Conservation (phyloP, 2,329 filamentous ascomycete genomes). For the Rhexocercosporidium sp. region DNA sequence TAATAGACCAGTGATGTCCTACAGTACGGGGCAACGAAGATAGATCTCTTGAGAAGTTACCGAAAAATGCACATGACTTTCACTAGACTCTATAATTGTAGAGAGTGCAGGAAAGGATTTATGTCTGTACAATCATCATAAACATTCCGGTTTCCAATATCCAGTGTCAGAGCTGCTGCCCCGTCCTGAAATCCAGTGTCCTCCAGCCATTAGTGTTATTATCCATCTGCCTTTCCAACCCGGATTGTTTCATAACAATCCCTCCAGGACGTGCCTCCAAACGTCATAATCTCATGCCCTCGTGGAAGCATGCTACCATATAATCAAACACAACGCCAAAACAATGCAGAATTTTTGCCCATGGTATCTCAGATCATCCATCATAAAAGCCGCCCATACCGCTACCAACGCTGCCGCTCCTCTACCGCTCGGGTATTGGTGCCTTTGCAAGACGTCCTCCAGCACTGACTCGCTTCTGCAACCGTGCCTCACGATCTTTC, state of each 20-base stretch:
- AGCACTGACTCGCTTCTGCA: slow-evolving; percentile 81
- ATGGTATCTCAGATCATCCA: slow-evolving; percentile 42
- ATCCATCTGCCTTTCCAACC: slow-evolving; percentile 26
- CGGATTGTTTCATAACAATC: background rate
- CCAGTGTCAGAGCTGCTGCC: background rate
- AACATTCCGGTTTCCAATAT: slow-evolving; percentile 6
- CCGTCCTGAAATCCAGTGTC: slow-evolving; percentile 3
- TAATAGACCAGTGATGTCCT: too few species aligned
- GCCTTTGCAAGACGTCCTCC: slow-evolving; percentile 69
- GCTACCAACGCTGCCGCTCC: slow-evolving; percentile 1
- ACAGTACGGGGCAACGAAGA: too few species aligned
- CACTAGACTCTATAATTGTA: background rate
- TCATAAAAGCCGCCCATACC: slow-evolving; percentile 31
- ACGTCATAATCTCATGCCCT: slow-evolving; percentile 12
- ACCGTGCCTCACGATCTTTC: slow-evolving; percentile 68
- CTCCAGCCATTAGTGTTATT: slow-evolving; percentile 29
- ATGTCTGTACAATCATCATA: background rate
- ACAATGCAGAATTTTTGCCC: slow-evolving; percentile 36
- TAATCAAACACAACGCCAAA: slow-evolving; percentile 37
- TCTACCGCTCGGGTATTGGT: slow-evolving; percentile 40
- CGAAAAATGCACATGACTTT: background rate
- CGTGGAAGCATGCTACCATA: slow-evolving; percentile 27
- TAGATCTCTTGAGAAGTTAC: too few species aligned
- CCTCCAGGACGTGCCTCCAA: background rate
- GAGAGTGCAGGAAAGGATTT: background rate